Evolutionary conservation across 2,329 filamentous ascomycete genomes (phyloP), one percentile per base, ranked within the genome.

Genomic region (Arthrinium phaeospermum): DNA sequence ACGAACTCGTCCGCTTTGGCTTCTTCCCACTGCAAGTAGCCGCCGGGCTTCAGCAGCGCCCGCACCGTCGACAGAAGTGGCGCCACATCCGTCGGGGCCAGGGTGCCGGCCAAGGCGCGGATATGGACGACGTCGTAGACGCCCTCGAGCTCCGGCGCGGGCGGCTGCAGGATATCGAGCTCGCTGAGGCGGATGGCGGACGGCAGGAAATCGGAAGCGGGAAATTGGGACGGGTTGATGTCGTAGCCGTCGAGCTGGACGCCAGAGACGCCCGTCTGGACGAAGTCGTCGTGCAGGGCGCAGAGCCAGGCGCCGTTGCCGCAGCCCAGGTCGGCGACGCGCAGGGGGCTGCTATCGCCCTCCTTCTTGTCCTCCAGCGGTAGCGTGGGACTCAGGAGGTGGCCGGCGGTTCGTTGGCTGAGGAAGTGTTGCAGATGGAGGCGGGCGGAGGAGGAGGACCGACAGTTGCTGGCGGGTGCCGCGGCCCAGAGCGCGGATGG

Each of bases 381-480:
- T 73, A n/a, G 6, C 1, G 1, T 22, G 19, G 46, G 46, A 8
- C 22, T 22, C 19, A 80, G 51, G 44, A 78, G 71, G 49, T 73
- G 71, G 24, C 72, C 74, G 7, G 79, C 70, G 0, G 77, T 79
- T 49, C 77, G 78, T 64, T 79, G 75, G 69, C 71, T 68, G 24
- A 79, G 74, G n/a, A 71, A 71, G 61, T 80, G 78, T 41, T 79
- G 77, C 0, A 80, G 71, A 37, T 78, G 77, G 51, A 79, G 75
- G 6, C 76, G 75, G 1, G 76, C 75, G 0, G 77, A 78, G 7
- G 75, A 69, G 0, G 77, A 78, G 7, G 75, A 69, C 22, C 75
- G 72, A 49, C 76, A 78, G 70, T 79, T 78, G 34, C 75, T 72
- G 6, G 72, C 74, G 2, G 76, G 76, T 0, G 75, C 74, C 12